A percentile compares a stretch with the other conserved stretches of the same genome.
phyloP scores from a whole-genome alignment of 129 eudicot species.

The Silybum marianum region DNA sequence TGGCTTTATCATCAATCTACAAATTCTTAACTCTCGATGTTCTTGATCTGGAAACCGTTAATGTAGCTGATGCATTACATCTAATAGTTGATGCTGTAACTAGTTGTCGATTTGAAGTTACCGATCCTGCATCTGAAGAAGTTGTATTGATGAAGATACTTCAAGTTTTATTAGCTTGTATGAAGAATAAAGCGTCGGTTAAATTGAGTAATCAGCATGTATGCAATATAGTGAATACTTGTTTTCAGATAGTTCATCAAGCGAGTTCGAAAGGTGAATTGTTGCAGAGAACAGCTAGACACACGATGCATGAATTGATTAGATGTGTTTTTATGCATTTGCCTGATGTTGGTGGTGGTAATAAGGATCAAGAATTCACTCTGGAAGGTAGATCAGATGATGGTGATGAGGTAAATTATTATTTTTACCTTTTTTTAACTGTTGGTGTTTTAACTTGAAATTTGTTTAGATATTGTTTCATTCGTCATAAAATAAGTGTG shows the following conservation, averaged over 20 bases:
- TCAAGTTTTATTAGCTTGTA: slow-evolving; percentile 88
- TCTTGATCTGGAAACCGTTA: slow-evolving; percentile 62
- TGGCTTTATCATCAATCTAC: slow-evolving; percentile 86
- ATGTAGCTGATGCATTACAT: slow-evolving; percentile 74
- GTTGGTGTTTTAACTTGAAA: background rate
- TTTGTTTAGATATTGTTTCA: background rate
- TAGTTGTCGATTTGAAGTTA: slow-evolving; percentile 90
- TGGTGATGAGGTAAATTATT: slow-evolving; percentile 35
- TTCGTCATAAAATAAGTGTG: background rate
- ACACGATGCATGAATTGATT: slow-evolving; percentile 86
- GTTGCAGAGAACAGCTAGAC: slow-evolving; percentile 85
- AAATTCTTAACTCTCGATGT: slow-evolving; percentile 79
- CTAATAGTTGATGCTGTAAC: slow-evolving; percentile 81
- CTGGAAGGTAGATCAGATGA: slow-evolving; percentile 38
- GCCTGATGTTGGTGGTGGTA: slow-evolving; percentile 60
- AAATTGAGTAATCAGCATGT: slow-evolving; percentile 92
- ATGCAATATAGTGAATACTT: slow-evolving; percentile 84
- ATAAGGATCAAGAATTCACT: slow-evolving; percentile 40
- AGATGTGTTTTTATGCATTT: slow-evolving; percentile 82
- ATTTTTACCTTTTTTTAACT: background rate
- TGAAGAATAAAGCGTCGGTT: slow-evolving; percentile 80
- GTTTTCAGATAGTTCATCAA: slow-evolving; percentile 93
- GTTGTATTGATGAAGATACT: slow-evolving; percentile 89
- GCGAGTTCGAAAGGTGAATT: slow-evolving; percentile 83
- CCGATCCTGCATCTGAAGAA: slow-evolving; percentile 97